phyloP scores from a whole-genome alignment of 2,329 filamentous ascomycete genomes.

The Sarocladiaceae sp. region DNA sequence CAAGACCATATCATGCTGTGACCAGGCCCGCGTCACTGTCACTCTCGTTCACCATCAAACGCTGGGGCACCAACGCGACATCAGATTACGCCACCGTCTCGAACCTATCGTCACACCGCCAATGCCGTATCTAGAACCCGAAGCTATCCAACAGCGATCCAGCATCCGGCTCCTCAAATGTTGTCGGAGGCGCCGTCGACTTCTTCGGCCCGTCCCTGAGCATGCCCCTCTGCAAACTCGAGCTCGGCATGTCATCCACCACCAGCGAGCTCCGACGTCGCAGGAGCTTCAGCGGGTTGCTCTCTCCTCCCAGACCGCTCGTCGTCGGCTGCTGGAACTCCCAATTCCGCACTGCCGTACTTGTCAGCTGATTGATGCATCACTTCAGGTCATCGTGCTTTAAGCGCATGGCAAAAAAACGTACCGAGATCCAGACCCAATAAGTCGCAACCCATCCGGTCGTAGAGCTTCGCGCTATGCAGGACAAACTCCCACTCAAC shows the following conservation, averaged over 20 bases:
- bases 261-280: conserved; percentile 70
- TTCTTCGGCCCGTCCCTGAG: conserved; percentile 33
- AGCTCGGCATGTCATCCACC: conserved; percentile 63
- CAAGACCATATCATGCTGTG: no score
- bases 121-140: conserved; percentile 57
- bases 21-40: no score
- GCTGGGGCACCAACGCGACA: no score
- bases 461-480: conserved; percentile 77
- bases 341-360: conserved; percentile 63
- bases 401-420: conserved; percentile 17
- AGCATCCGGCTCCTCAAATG: conserved; percentile 89
- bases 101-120: neutral
- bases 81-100: no score
- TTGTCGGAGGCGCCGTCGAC: conserved; percentile 58
- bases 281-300: conserved; percentile 62
- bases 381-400: no score
- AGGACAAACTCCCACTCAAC: conserved; percentile 86
- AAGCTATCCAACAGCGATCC: conserved; percentile 87
- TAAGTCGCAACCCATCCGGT: conserved; percentile 88
- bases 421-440: conserved; percentile 77
- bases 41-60: no score
- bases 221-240: conserved; percentile 34
- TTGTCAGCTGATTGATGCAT: neutral
- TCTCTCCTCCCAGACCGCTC: conserved; percentile 35
- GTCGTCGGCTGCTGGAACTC: conserved; percentile 55